Conservation (phyloP, 176 grass and related monocot genomes). For the Eragrostis nindensis region DNA sequence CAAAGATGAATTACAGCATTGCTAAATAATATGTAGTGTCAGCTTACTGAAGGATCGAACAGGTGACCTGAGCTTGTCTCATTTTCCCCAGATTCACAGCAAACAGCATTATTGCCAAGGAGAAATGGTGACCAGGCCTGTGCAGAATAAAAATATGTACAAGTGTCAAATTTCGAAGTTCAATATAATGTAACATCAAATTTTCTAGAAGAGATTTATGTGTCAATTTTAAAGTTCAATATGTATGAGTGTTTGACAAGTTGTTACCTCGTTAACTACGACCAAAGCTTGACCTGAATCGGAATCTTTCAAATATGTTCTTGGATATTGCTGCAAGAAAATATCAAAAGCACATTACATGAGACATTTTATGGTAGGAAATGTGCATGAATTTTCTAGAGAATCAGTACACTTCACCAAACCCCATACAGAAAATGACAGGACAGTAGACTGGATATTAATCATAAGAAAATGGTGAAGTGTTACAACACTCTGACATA, state of each 20-base stretch:
- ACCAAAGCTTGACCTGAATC: slow-evolving; percentile 39
- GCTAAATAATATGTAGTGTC: slow-evolving; percentile 33
- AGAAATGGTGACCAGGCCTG: slow-evolving; percentile 90
- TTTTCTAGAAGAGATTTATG: too few species aligned
- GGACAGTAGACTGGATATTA: slow-evolving; percentile 10
- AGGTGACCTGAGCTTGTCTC: slow-evolving; percentile 36
- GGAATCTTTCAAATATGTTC: slow-evolving; percentile 58
- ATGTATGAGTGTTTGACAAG: slow-evolving; percentile 7
- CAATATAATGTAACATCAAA: neutral
- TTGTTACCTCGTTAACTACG: slow-evolving; percentile 68
- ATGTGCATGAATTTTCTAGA: neutral
- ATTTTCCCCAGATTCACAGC: slow-evolving; percentile 34
- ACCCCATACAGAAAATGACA: slow-evolving; percentile 2
- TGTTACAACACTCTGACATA: neutral
- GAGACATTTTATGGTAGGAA: slow-evolving; percentile 11
- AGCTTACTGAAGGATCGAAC: slow-evolving; percentile 81
- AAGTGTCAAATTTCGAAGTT: slow-evolving; percentile 13
- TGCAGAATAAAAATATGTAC: slow-evolving; percentile 38
- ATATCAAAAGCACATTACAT: neutral
- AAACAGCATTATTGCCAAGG: slow-evolving; percentile 45
- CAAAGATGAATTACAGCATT: slow-evolving; percentile 4
- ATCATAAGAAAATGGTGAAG: slow-evolving; percentile 10
- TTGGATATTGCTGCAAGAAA: slow-evolving; percentile 74
- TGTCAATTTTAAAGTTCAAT: too few species aligned
- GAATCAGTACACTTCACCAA: slow-evolving; percentile 14